Conservation (phyloP, 169 alveolate species). For the Pseudocohnilembus persalinus region DNA sequence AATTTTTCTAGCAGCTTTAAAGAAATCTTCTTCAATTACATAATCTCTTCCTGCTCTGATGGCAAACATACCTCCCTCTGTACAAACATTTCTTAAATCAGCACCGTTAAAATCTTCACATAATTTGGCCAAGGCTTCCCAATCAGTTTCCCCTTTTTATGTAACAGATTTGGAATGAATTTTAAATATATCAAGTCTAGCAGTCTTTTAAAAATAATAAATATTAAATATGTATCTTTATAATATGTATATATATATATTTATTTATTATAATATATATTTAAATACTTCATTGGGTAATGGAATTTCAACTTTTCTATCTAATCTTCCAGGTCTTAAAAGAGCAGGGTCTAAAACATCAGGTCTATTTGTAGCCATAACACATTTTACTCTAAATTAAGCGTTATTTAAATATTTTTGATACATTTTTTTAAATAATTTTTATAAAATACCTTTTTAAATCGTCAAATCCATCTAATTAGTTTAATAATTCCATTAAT, state of each 20-base stretch:
- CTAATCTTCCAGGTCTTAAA: slow-evolving; percentile 99
- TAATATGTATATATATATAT: too few species aligned
- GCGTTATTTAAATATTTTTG: slow-evolving; percentile 92
- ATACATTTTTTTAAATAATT: slow-evolving; percentile 30
- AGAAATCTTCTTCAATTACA: slow-evolving; percentile 98
- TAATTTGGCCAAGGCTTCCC: slow-evolving; percentile 93
- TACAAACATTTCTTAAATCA: slow-evolving; percentile 98
- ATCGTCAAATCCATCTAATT: not conserved
- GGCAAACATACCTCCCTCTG: slow-evolving; percentile 99
- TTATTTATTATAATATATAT: too few species aligned
- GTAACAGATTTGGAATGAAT: slow-evolving; percentile 96
- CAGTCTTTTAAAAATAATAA: slow-evolving; percentile 43
- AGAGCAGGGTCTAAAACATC: slow-evolving; percentile 99
- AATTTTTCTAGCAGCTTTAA: slow-evolving; percentile 96
- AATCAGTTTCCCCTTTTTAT: slow-evolving; percentile 94
- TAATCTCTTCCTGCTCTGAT: slow-evolving; percentile 98
- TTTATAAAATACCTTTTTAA: not conserved
- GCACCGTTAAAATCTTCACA: slow-evolving; percentile 99
- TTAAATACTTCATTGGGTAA: slow-evolving; percentile 93
- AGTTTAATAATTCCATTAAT: slow-evolving; percentile 84
- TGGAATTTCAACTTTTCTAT: slow-evolving; percentile 98
- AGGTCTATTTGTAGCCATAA: slow-evolving; percentile 99
- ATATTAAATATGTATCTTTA: not conserved
- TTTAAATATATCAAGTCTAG: slow-evolving; percentile 94
- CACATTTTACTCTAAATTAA: slow-evolving; percentile 98